Base-by-base conservation (phyloP, 345 rosid species). In the Firmiana major region DNA sequence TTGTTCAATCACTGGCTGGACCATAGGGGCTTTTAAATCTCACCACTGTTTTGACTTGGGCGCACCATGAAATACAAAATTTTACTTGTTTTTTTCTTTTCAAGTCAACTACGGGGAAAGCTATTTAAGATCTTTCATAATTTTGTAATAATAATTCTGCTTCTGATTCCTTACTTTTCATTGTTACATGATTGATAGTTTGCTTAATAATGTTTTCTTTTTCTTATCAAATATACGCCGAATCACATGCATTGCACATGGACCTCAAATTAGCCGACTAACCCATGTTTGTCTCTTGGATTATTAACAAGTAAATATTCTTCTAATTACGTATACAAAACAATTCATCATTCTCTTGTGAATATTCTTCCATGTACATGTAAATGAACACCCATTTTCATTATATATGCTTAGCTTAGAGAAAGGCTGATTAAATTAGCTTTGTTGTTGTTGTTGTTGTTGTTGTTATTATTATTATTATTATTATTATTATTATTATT, bases 101-200 rank as follows among this genome's bases (percentile, higher is more conserved):
- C 74, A 51, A 71, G 75, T 71, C 75, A 71, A 71, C 62, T 12
- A 34, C 51, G 75, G 17, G 24, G 19, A 19, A 53, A 53, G 24
- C 42, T 28, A 49, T 31, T 49, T 48, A 17, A 70, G 26, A 70
- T 70, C 60, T 49, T 49, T 49, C 24, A 49, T 34, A 9, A 51
- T 71, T 19, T 51, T 17, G 43, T 48, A 48, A 28, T 28, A 49
- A 49, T 51, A 53, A 49, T 70, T 70, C 59, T 49, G 28, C 42
- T 69, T 57, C 13, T 57, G 28, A 21, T 21, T 48, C 38, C 58
- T 70, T 49, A 45, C 34, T 45, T 67, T 36, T 45, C 72, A 45
- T 22, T 67, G n/a, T 67, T 22, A 45, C 55, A 22, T 45, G 73
- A 68, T 68, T 26, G 21, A 68, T 46, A 2, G 40, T 36, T 31